Base-by-base conservation (phyloP, 179 eudicot genomes). In the Heliamphora pulchella region DNA sequence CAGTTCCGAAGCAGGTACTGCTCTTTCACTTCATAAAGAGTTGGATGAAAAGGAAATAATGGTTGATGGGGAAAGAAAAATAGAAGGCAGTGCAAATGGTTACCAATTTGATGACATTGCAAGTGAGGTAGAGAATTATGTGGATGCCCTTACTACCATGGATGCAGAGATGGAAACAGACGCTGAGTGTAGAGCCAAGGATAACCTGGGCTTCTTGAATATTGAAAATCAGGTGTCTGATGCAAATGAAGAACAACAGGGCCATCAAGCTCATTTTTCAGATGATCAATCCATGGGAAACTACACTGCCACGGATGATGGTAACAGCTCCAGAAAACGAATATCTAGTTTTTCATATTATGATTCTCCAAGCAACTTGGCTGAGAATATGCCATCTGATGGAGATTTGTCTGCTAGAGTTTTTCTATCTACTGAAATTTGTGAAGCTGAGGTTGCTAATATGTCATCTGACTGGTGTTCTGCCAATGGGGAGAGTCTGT, bases 151-250 rank as follows among this genome's bases (percentile, higher is more conserved):
- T 83, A 84, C 96, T 59, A 89, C 87, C 46, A 92, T 94, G 81
- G 99, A 92, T 72, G 87, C 96, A 80, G 99, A 94, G 83, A 83
- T 86, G 76, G 99, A 94, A 71, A 90, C 92, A 63, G 98, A 94
- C 74, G 83, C 83, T 61, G 98, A 94, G 71, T 53, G 59, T 61
- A 89, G 82, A 78, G 64, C 79, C 71, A 94, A 85, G 83, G 72
- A 77, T 75, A 77, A 79, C 80, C 78, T 68, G 59, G 79, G 55
- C 53, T 82, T 77, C 79, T 71, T 63, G 65, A 72, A 83, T 85
- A 78, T 75, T 48, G 70, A 82, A 71, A 86, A 81, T 55, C 77
- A 79, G 78, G 76, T 78, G 78, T 88, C 89, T 78, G 90, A 91
- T 87, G 91, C 88, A 73, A 87, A 86, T 84, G 91, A 80, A 80